phyloP scores from a whole-genome alignment of 495 filamentous ascomycete genomes.

The Neurospora sublineolata region DNA sequence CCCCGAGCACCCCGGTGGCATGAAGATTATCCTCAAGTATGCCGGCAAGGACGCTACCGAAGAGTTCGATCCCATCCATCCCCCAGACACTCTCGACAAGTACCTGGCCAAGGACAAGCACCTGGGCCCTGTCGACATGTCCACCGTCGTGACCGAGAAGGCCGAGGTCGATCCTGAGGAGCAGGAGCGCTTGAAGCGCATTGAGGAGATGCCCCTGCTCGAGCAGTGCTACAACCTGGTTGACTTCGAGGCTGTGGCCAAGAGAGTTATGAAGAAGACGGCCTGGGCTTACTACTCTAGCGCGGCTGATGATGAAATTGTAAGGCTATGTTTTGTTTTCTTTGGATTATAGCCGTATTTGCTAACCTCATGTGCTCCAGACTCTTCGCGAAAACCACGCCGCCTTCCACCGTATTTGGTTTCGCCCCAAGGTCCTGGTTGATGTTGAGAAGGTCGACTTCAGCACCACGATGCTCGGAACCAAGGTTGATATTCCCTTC shows the following conservation, averaged over 20 bases:
- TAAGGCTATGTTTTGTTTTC: slow-evolving; percentile 18
- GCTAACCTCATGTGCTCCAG: slow-evolving; percentile 29
- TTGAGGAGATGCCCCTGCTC: slow-evolving; percentile 66
- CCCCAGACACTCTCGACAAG: slow-evolving; percentile 64
- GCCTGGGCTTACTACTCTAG: slow-evolving; percentile 97
- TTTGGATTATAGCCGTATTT: not conserved
- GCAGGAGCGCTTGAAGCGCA: slow-evolving; percentile 58
- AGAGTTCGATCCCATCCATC: slow-evolving; percentile 73
- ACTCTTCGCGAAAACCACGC: slow-evolving; percentile 94
- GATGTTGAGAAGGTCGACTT: slow-evolving; percentile 81
- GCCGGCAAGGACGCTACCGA: slow-evolving; percentile 77
- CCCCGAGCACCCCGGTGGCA: slow-evolving; percentile 66
- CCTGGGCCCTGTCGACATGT: slow-evolving; percentile 84
- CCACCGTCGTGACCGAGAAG: slow-evolving; percentile 62
- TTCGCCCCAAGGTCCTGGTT: slow-evolving; percentile 73
- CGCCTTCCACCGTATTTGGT: slow-evolving; percentile 97
- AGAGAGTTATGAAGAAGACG: slow-evolving; percentile 80
- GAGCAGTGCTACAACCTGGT: slow-evolving; percentile 89
- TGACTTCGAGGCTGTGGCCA: slow-evolving; percentile 89
- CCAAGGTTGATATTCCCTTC: slow-evolving; percentile 69
- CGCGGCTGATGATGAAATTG: slow-evolving; percentile 94
- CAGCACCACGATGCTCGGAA: slow-evolving; percentile 82
- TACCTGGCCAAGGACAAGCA: slow-evolving; percentile 81
- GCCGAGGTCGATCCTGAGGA: slow-evolving; percentile 68
- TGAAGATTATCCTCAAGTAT: slow-evolving; percentile 69